Percentiles rank a stretch among this genome's conserved stretches.
phyloP scores from a whole-genome alignment of 441 rosid genomes.

The Adansonia gregorii region DNA sequence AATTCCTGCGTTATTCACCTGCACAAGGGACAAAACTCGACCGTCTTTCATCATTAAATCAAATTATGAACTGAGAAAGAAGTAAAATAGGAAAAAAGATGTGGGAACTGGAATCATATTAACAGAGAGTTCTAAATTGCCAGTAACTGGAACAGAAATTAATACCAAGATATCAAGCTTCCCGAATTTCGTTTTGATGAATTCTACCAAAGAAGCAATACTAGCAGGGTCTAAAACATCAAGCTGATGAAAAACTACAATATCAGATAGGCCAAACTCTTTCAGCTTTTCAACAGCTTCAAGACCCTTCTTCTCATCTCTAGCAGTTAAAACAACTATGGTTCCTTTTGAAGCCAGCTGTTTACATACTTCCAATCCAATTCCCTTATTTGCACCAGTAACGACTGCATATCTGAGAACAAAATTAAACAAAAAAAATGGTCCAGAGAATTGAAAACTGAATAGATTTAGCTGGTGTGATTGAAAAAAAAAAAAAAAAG shows the following conservation, averaged over 20 bases:
- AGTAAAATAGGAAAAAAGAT: too few species aligned
- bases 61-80: background rate
- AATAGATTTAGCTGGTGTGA: background rate
- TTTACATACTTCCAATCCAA: conserved; percentile 37
- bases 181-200: conserved; percentile 36
- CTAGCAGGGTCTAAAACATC: conserved; percentile 40
- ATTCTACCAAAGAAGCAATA: conserved; percentile 34
- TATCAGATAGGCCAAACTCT: conserved; percentile 17
- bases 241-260: conserved; percentile 37
- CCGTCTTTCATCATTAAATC: background rate
- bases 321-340: conserved; percentile 30
- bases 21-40: background rate
- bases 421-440: background rate
- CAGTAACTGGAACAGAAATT: too few species aligned
- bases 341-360: conserved; percentile 37
- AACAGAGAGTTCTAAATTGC: too few species aligned
- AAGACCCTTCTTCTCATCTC: conserved; percentile 43
- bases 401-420: conserved; percentile 40
- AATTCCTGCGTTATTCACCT: conserved; percentile 47
- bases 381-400: conserved; percentile 21
- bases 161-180: conserved; percentile 46
- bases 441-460: background rate
- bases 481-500: background rate
- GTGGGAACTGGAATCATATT: too few species aligned
- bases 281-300: conserved; percentile 38